Evolutionary conservation across 1,284 basidiomycete species (phyloP).

Genomic region (Cystobasidiaceae sp.): DNA sequence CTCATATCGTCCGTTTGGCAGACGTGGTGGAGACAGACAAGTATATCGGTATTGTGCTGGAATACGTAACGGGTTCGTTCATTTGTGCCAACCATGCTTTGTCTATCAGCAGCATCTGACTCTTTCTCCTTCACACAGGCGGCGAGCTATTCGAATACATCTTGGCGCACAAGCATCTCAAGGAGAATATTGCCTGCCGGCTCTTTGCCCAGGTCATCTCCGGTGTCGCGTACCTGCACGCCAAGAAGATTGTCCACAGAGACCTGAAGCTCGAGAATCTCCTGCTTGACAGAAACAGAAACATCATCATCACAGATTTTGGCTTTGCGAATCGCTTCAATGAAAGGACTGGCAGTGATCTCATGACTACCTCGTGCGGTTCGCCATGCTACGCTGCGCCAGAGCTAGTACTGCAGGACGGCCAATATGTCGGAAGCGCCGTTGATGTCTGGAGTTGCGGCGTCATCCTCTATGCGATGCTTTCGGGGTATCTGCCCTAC

Average conservation of each 20-base stretch:
- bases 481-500: slow-evolving; percentile 98
- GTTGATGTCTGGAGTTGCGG: slow-evolving; percentile 99
- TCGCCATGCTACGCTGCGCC: slow-evolving; percentile 98
- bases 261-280: slow-evolving; percentile 99
- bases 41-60: slow-evolving; percentile 98
- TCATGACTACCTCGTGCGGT: slow-evolving; percentile 98
- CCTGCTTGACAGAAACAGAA: slow-evolving; percentile 90
- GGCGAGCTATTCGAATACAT: slow-evolving; percentile 99
- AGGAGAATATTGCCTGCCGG: slow-evolving; percentile 89
- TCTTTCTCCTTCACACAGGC: too few species aligned
- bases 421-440: slow-evolving; percentile 94
- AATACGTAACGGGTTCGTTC: slow-evolving; percentile 74
- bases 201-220: slow-evolving; percentile 98
- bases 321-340: slow-evolving; percentile 98
- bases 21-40: slow-evolving; percentile 99
- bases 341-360: slow-evolving; percentile 73
- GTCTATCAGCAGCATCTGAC: too few species aligned
- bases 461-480: slow-evolving; percentile 98
- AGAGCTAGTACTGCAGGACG: slow-evolving; percentile 97
- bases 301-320: slow-evolving; percentile 99
- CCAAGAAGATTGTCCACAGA: slow-evolving; percentile 98
- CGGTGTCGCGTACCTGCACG: slow-evolving; percentile 97
- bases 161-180: slow-evolving; percentile 92
- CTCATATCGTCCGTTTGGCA: slow-evolving; percentile 96
- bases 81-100: not conserved